Evolutionary conservation across 2,329 filamentous ascomycete genomes (phyloP).

Genomic region (Colletotrichum caudatum): DNA sequence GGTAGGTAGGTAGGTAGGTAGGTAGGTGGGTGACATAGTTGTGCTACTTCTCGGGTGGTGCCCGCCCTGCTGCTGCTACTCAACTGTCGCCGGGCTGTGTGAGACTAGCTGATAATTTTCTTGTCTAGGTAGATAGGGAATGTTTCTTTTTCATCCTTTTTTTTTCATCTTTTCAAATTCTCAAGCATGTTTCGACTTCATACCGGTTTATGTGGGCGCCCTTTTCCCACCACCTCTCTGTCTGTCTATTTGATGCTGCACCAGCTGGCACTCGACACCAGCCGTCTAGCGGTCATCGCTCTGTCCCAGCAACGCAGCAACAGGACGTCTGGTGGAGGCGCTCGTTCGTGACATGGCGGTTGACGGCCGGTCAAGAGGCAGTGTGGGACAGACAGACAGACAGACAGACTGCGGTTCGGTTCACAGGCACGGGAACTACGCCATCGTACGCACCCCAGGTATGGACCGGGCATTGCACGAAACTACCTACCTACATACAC

Average conservation of each 20-base stretch:
- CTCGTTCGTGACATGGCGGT: constrained; percentile 9
- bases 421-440: constrained; percentile 32
- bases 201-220: constrained; percentile 9
- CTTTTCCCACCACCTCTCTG: not conserved
- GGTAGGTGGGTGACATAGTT: not conserved
- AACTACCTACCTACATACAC: not conserved
- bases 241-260: not conserved
- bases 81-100: not conserved
- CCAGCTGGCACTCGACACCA: constrained; percentile 15
- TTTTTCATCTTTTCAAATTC: constrained; percentile 5
- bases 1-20: too few relatives aligned
- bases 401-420: not conserved
- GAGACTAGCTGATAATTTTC: constrained; percentile 2
- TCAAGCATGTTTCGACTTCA: constrained; percentile 15
- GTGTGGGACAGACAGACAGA: constrained; percentile 8
- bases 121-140: not conserved
- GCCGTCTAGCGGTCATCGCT: constrained; percentile 17
- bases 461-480: constrained; percentile 36
- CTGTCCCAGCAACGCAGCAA: constrained; percentile 27
- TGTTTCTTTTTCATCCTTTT: constrained; percentile 7
- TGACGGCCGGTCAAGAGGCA: constrained; percentile 10
- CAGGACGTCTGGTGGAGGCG: constrained; percentile 11
- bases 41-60: constrained; percentile 3
- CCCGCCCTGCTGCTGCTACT: not conserved
- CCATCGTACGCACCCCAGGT: constrained; percentile 3